Conservation (phyloP, 345 rosid species). For the Durio zibethinus region DNA sequence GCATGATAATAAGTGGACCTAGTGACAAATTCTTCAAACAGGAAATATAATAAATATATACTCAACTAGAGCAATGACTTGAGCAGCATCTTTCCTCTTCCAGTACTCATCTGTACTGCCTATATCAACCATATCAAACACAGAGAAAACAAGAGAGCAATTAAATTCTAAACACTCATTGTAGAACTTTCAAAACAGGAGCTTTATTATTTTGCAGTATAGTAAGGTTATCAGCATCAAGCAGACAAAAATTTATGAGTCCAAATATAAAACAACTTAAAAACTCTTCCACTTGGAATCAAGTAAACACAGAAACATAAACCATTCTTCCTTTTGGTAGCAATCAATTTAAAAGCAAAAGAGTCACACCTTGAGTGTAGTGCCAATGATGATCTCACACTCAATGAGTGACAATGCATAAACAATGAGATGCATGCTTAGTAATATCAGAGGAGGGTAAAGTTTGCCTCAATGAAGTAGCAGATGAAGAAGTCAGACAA, state of each 20-base stretch:
- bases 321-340: background rate
- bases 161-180: background rate
- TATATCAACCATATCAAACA: slow-evolving; percentile 25
- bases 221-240: background rate
- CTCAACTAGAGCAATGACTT: slow-evolving; percentile 76
- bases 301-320: background rate
- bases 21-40: background rate
- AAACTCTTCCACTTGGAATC: background rate
- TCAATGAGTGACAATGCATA: background rate
- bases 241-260: background rate
- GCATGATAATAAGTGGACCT: background rate
- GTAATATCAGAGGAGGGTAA: background rate
- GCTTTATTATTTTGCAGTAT: background rate
- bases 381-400: background rate
- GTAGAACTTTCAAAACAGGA: background rate
- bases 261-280: background rate
- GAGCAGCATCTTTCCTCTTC: slow-evolving; percentile 85
- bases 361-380: background rate
- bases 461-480: slow-evolving; percentile 1
- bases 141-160: background rate
- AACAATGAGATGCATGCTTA: background rate
- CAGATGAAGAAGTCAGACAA: background rate
- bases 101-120: slow-evolving; percentile 90
- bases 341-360: background rate
- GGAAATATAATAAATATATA: slow-evolving; percentile 13